Base-by-base conservation (phyloP, 176 grass and related monocot genomes). In the Saccharum spontaneum region DNA sequence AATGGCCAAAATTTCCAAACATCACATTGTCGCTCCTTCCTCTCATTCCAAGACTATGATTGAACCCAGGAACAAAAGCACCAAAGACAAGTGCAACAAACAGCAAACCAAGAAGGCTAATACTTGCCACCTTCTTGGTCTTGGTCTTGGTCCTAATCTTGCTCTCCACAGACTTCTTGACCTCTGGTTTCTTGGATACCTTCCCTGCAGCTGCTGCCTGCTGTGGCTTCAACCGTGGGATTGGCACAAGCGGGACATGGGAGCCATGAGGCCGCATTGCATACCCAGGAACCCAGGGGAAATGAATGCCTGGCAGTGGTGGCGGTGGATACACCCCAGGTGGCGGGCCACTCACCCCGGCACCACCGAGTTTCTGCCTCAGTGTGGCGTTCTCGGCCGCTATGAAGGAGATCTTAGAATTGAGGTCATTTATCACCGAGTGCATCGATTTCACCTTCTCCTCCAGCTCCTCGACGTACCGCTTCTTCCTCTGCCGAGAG, bases 401-500 rank as follows among this genome's bases (percentile, higher is more conserved):
- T 1, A 99, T 46, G 62, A 92, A 96, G 55, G 97, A 96, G 80
- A 99, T 92, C 90, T 84, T 94, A 48, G 84, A 82, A 74, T 96
- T 99, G 81, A 99, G 88, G 68, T 94, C 91, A 44, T 91, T 96
- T 68, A 99, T 99, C 22, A 91, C 88, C 4, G 94, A 94, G 71
- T 94, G 71, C 97, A 99, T 94, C 31, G 92, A 87, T 67, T 90
- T 94, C 63, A 99, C 93, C 84, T 99, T 99, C 17, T 96, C 90
- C 84, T 99, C 94, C 57, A 99, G 83, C 83, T 96, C 97, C 82
- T 95, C 97, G 4, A 96, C 88, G 70, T 96, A 92, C 3, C 88
- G 86, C 82, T 96, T 99, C 92, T 95, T 99, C 84, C 97, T 89
- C 83, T 99, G 97, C 76, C 97, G 81, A 1, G 97, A 99, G 8